Evolutionary conservation across 2,329 filamentous ascomycete genomes (phyloP), one percentile per base, ranked within the genome.

Genomic region (Botryotinia calthae): DNA sequence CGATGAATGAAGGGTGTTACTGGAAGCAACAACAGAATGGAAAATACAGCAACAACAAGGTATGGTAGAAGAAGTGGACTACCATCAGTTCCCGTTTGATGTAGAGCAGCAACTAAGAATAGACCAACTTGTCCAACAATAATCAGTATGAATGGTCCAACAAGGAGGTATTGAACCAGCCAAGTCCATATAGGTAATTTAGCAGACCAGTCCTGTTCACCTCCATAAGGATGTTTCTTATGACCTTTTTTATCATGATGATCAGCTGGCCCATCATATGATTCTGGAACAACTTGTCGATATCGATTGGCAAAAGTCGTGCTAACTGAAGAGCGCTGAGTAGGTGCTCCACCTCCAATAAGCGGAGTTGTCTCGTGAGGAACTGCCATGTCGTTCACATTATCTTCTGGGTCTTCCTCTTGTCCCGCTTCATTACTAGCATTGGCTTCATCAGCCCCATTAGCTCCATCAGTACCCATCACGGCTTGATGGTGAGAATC

Each of bases 141-240:
- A 74, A 96, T 90, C 63, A 97, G 84, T 65, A 91, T 88, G 70
- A 97, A 88, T 0, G 95, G 94, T 0, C 89, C 92, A 16, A 97
- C 84, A 25, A 98, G 80, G 5, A 98, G 84, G 76, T 98, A 91
- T 79, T 99, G 95, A 28, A 97, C 77, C 59, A 96, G 82, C 96
- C 96, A 99, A 28, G 92, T 90, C 92, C 92, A 98, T 62, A 87
- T 88, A 1, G 94, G 93, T 71, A 98, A 84, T 54, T 87, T 87
- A 6, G 87, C 87, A 69, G 94, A 97, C 96, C 96, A 99, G 22
- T 87, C 84, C 81, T 98, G 96, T 80, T 98, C 96, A 70, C 88
- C 84, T 20, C 88, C 87, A 79, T 91, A 94, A 0, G 86, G 82
- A 72, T 76, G 79, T 12, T 82, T 82, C 78, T 79, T 81, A 59